Evolutionary conservation across 257 asterid species (phyloP).

Genomic region (Nicotiana obtusifolia): DNA sequence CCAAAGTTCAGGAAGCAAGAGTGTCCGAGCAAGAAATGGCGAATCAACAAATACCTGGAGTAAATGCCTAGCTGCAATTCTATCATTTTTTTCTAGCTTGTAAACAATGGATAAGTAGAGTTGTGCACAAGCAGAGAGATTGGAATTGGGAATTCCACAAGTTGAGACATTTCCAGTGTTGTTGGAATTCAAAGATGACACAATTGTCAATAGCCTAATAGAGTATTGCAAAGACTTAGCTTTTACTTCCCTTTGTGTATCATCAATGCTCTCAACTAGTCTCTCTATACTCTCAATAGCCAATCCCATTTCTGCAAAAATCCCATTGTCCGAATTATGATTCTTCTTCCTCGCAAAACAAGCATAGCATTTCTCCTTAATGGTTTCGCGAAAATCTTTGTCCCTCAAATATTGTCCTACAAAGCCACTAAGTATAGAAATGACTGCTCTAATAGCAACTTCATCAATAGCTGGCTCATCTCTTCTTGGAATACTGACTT

Average conservation of each 20-base stretch:
- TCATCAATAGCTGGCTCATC: constrained; percentile 61
- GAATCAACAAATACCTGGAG: constrained; percentile 55
- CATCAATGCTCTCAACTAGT: constrained; percentile 33
- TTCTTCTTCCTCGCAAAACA: constrained; percentile 30
- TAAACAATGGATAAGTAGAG: constrained; percentile 63
- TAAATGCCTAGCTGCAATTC: constrained; percentile 52
- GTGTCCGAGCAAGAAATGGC: constrained; percentile 62
- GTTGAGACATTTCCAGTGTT: constrained; percentile 14
- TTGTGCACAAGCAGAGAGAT: constrained; percentile 58
- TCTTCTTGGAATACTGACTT: constrained; percentile 16
- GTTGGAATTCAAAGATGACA: constrained; percentile 34
- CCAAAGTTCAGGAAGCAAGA: constrained; percentile 69
- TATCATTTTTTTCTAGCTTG: constrained; percentile 47
- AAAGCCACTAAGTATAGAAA: constrained; percentile 54
- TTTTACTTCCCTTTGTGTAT: constrained; percentile 27
- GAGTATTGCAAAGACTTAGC: constrained; percentile 39
- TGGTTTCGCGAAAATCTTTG: constrained; percentile 25
- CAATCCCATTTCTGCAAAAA: constrained; percentile 34
- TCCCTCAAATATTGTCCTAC: constrained; percentile 47
- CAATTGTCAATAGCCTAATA: constrained; percentile 38
- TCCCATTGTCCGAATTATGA: constrained; percentile 20
- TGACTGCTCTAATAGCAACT: constrained; percentile 57
- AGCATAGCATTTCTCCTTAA: constrained; percentile 44
- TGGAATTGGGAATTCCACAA: constrained; percentile 25
- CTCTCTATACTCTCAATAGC: constrained; percentile 53